Evolutionary conservation across 2,329 filamentous ascomycete genomes (phyloP), one percentile per base, ranked within the genome.

Genomic region (Aspergillus fumigatus): DNA sequence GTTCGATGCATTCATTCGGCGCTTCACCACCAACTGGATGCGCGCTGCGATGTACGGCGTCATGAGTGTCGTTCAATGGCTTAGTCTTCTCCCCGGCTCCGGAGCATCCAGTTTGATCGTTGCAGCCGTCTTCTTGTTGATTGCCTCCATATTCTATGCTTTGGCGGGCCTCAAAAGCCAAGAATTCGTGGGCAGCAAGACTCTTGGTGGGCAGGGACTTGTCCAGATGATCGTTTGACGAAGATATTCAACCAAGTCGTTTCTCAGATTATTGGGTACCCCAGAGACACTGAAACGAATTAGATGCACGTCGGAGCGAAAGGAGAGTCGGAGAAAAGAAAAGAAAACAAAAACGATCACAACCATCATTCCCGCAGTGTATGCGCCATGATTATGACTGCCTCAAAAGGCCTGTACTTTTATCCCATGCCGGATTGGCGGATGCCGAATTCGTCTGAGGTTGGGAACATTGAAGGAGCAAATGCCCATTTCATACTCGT

Each of bases 11-110:
- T 88, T 92, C 73, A 93, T 99, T 75, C 92, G 93, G 76, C 88
- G 85, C 70, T 90, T 99, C 80, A 91, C 91, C 62, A 96, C 92
- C 58, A 97, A 97, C 81, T 97, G 92, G 80, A 95, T 94, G 87
- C 92, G 94, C 76, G 93, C 93, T 21, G 88, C 80, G 56, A 88
- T 96, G 71, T 99, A 99, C 77, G 77, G 78, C 56, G 77, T 84
- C 72, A 93, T 97, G 89, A 89, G 85, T 66, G 70, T 88, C 51
- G 75, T 96, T 48, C 92, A 97, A 76, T 97, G 90, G 84, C 78
- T 96, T 57, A 95, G 90, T 73, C 78, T 92, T 61, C 81, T 89
- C 59, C 69, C 79, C 21, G 72, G 76, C 49, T 69, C 79, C 23
- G 72, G 76, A 49, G 73, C 83, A 9, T 90, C 87, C 51, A 90